Percentiles rank a stretch among this genome's conserved stretches.
These are phyloP conservation scores for Stentor roeselii DNA, from an alignment of 73 alveolate genomes.

Conservation along the genomic window DNA sequence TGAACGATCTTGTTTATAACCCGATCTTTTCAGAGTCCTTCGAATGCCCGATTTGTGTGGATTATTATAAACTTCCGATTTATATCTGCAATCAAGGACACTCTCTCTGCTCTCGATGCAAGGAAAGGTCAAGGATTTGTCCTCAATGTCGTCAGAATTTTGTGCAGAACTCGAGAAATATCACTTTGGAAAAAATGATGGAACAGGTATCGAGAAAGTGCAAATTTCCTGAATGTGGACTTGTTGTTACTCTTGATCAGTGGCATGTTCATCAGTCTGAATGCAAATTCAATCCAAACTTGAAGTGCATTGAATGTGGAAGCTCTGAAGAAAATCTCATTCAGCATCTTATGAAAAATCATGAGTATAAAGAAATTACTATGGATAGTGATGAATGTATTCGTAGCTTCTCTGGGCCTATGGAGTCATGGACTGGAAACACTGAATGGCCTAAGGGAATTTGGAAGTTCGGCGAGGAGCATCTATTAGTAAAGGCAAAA, in stretches of 20 bases:
- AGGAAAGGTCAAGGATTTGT: not conserved
- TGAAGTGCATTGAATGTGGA: constrained; percentile 6
- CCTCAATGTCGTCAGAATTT: constrained; percentile 6
- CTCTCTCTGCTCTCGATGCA: constrained; percentile 15
- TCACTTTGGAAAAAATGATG: not conserved
- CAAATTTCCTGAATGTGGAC: not conserved
- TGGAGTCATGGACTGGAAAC: not conserved
- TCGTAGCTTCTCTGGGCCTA: constrained; percentile 4
- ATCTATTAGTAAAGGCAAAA: not conserved
- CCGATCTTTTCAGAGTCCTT: not conserved
- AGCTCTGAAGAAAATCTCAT: not conserved
- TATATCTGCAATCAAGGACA: constrained; percentile 5
- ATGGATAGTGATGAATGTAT: not conserved
- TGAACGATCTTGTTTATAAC: not conserved
- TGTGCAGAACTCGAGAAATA: constrained; percentile 12
- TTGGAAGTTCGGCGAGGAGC: constrained; percentile 12
- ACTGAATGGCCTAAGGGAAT: constrained; percentile 26
- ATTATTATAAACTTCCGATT: constrained; percentile 15
- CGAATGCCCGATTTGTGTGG: constrained; percentile 19
- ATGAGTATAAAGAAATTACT: constrained; percentile 24
- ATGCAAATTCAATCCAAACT: not conserved
- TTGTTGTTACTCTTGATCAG: not conserved
- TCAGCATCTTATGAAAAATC: not conserved
- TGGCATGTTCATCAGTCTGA: constrained; percentile 6
- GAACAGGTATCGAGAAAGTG: constrained; percentile 9